phyloP scores from a whole-genome alignment of 1,284 basidiomycete species.

The Cutaneotrichosporon sp. region DNA sequence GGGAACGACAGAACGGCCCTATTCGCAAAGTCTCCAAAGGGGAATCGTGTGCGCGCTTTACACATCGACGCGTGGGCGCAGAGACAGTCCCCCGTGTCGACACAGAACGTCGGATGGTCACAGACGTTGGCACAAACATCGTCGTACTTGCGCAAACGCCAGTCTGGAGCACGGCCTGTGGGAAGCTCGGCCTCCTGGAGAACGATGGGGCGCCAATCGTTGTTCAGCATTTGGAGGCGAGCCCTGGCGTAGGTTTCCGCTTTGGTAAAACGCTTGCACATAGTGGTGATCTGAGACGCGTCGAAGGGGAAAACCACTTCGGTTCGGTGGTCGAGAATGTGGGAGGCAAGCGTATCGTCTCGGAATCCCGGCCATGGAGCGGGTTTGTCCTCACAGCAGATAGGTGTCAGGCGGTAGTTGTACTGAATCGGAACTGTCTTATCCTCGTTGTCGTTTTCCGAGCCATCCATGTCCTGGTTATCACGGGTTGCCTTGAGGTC shows the following conservation, averaged over 20 bases:
- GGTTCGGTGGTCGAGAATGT: conserved; percentile 20
- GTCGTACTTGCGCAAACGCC: conserved; percentile 20
- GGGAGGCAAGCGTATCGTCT: conserved; percentile 29
- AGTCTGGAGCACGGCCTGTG: conserved; percentile 20
- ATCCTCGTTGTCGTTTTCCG: background rate
- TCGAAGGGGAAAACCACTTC: conserved; percentile 17
- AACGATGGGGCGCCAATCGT: conserved; percentile 1
- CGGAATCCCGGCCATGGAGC: conserved; percentile 33
- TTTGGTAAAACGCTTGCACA: conserved; percentile 19
- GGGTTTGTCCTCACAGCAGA: conserved; percentile 26
- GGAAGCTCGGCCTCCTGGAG: conserved; percentile 17
- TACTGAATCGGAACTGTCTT: background rate
- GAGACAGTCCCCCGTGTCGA: conserved; percentile 36
- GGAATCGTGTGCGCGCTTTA: conserved; percentile 19
- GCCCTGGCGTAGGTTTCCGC: conserved; percentile 9
- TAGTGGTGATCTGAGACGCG: conserved; percentile 17
- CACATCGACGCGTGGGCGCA: conserved; percentile 29
- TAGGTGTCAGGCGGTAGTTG: conserved; percentile 22
- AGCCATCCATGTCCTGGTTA: background rate
- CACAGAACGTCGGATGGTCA: conserved; percentile 34
- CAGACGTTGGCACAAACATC: conserved; percentile 30
- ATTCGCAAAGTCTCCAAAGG: conserved; percentile 26
- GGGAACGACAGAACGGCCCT: conserved; percentile 25
- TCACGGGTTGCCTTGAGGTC: conserved; percentile 4
- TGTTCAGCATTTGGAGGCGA: conserved; percentile 17